A percentile compares a stretch with the other conserved stretches of the same genome.
phyloP scores from a whole-genome alignment of 1,284 basidiomycete genomes.

The Microbotryum lychnidis-dioicae region DNA sequence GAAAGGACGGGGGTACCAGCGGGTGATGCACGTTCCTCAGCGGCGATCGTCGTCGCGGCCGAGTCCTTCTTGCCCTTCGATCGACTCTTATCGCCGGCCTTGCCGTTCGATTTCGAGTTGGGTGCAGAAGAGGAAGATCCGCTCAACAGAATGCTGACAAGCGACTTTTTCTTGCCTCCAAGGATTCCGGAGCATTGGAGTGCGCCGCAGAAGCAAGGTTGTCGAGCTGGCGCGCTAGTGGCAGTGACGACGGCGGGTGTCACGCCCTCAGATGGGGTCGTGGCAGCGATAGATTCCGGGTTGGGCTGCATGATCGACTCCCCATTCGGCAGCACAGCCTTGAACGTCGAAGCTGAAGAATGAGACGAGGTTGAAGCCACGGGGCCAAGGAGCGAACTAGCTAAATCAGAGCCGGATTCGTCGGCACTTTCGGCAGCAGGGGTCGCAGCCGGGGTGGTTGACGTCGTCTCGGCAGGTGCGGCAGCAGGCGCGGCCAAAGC shows the following conservation, averaged over 20 bases:
- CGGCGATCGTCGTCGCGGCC: too few relatives aligned
- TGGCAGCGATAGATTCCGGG: background rate
- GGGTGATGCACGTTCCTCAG: too few relatives aligned
- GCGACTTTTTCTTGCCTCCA: conserved; percentile 24
- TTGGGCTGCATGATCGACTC: background rate
- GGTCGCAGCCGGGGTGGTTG: background rate
- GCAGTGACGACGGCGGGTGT: conserved; percentile 5
- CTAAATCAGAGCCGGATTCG: conserved; percentile 18
- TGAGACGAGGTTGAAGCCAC: background rate
- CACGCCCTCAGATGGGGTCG: background rate
- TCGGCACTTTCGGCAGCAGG: background rate
- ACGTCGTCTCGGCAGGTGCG: background rate
- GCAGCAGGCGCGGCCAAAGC: background rate
- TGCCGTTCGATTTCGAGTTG: too few relatives aligned
- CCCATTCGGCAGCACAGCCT: background rate
- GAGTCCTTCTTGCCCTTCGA: too few relatives aligned
- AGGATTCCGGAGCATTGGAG: conserved; percentile 41
- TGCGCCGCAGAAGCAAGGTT: conserved; percentile 42
- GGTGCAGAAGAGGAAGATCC: too few relatives aligned
- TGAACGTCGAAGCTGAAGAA: background rate
- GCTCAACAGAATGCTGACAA: too few relatives aligned
- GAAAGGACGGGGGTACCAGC: too few relatives aligned
- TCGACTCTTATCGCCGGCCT: too few relatives aligned
- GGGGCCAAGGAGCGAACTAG: background rate
- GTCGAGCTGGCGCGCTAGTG: conserved; percentile 34